Base-by-base conservation (phyloP, 2,329 filamentous ascomycete genomes). In the Colletotrichum tamarilloi region DNA sequence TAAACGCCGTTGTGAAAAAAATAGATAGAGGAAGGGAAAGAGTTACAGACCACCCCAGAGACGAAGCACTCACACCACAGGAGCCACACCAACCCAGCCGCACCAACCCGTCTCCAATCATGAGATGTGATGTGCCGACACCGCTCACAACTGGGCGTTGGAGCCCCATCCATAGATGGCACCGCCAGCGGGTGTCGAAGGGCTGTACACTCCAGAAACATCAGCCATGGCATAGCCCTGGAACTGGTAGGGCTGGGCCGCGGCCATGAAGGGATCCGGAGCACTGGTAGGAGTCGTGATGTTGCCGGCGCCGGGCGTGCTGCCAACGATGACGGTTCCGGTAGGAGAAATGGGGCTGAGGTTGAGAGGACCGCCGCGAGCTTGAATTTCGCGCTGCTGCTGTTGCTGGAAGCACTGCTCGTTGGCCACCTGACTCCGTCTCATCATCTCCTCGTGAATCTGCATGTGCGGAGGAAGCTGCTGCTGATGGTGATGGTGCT, bases 141-240 rank as follows among this genome's bases (percentile, higher is more conserved):
- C 14, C 35, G 9, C 5, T 38, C 24, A 73, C 60, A 70, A 7
- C 26, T 65, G 70, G 60, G 62, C 62, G 42, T 38, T 59, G 32
- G 60, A 49, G 1, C 66, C 60, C 70, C 70, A 73, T 12, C 70
- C 60, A 55, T 73, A 73, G 26, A 73, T 60, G 24, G 60, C 66
- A 7, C 49, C 56, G 26, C 65, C 69, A 14, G 26, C 35, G 42
- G 62, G 16, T 32, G 66, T 55, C 42, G 57, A 16, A 30, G 67
- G 19, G 32, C 52, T 56, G 53, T 75, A 75, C 28, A 74, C 66
- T 3, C 71, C 71, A 19, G 58, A 63, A 1, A 75, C 72, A 42
- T 75, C 71, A 26, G 38, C 35, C 57, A 75, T 59, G 71, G 30
- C 57, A 55, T 71, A 75, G 12, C 53, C 26, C 7, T 68, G n/a